Evolutionary conservation across 495 filamentous ascomycete species (phyloP).

Genomic region (Aspergillus bertholletiae): DNA sequence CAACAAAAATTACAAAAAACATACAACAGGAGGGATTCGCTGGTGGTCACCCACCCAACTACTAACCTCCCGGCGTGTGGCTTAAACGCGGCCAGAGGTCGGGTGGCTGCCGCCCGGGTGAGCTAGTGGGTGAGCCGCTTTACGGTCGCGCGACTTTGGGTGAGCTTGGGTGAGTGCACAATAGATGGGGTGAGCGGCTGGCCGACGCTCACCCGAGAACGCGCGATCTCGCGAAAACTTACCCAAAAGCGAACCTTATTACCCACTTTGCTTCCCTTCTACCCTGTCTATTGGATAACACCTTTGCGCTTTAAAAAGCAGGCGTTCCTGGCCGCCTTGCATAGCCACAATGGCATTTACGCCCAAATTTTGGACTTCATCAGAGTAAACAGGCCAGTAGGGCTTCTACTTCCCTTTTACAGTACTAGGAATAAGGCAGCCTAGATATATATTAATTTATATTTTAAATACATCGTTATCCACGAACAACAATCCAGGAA

Average conservation of each 20-base stretch:
- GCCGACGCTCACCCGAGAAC: background rate
- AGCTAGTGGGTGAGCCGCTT: conserved; percentile 5
- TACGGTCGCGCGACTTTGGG: conserved; percentile 4
- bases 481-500: too few species aligned
- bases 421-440: background rate
- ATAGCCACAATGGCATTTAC: background rate
- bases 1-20: too few species aligned
- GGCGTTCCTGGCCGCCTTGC: background rate
- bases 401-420: background rate
- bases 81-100: too few species aligned
- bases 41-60: too few species aligned
- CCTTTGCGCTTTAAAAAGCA: background rate
- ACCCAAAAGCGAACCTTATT: background rate
- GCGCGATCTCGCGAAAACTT: background rate
- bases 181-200: background rate
- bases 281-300: background rate
- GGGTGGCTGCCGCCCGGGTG: too few species aligned
- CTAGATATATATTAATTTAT: background rate
- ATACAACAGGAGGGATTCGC: too few species aligned
- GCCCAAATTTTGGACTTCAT: background rate
- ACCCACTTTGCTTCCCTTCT: background rate
- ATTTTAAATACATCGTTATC: background rate
- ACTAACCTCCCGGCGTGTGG: too few species aligned
- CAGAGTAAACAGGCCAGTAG: background rate
- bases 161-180: conserved; percentile 5